These are phyloP conservation scores for Akanthomyces muscarius DNA, from an alignment of 2,329 filamentous ascomycete species.

Conservation along the genomic window DNA sequence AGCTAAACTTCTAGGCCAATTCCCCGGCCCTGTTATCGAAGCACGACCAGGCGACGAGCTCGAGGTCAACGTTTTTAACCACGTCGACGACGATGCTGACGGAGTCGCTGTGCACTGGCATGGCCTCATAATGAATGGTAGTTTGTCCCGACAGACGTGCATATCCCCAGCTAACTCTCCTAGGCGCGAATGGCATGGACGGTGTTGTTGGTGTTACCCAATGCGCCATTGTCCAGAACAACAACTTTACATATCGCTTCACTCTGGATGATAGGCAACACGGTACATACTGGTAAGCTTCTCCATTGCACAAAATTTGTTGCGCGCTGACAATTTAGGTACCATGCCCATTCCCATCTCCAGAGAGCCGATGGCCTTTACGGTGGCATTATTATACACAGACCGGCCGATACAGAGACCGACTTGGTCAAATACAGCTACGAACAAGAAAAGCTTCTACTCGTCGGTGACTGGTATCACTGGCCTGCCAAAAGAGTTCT, in stretches of 20 bases:
- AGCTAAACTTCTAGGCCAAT: slow-evolving; percentile 36
- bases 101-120: slow-evolving; percentile 63
- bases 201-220: slow-evolving; percentile 49
- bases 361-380: slow-evolving; percentile 19
- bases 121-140: slow-evolving; percentile 59
- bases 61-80: slow-evolving; percentile 38
- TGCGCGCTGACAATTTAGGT: slow-evolving; percentile 40
- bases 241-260: slow-evolving; percentile 47
- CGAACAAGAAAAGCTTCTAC: slow-evolving; percentile 14
- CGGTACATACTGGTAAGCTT: slow-evolving; percentile 16
- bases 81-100: slow-evolving; percentile 28
- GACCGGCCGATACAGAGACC: not conserved
- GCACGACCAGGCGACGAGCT: slow-evolving; percentile 42
- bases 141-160: not conserved
- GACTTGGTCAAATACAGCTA: slow-evolving; percentile 13
- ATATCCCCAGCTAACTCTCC: not conserved
- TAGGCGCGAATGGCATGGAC: slow-evolving; percentile 55
- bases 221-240: slow-evolving; percentile 48
- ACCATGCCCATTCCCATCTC: slow-evolving; percentile 21
- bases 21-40: slow-evolving; percentile 42
- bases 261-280: slow-evolving; percentile 12
- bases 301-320: no score
- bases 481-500: slow-evolving; percentile 11
- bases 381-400: slow-evolving; percentile 19
- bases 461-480: slow-evolving; percentile 20